Evolutionary conservation across 352 stramenopile genomes (phyloP).

Genomic region (Blastocystis sp.): DNA sequence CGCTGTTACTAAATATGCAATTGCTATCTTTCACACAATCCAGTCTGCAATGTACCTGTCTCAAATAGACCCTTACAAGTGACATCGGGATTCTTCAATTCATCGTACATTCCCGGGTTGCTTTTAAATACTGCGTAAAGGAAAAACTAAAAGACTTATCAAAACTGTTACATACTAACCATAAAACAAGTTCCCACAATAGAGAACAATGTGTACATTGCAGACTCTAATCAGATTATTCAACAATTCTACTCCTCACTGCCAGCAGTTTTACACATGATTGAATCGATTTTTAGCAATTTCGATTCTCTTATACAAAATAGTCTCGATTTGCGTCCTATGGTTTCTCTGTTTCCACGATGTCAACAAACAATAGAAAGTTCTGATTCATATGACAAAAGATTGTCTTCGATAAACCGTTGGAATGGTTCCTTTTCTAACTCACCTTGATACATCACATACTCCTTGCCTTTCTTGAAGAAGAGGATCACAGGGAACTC

Average conservation of each 20-base stretch:
- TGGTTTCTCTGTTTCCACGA: background rate
- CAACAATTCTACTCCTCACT: background rate
- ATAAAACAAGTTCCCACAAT: constrained; percentile 65
- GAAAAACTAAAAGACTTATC: constrained; percentile 15
- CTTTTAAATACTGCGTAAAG: constrained; percentile 50
- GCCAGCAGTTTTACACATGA: constrained; percentile 43
- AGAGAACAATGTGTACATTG: constrained; percentile 43
- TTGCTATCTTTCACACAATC: background rate
- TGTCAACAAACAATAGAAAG: constrained; percentile 50
- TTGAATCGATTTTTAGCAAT: background rate
- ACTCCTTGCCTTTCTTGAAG: constrained; percentile 41
- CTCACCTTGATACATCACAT: background rate
- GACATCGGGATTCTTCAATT: constrained; percentile 41
- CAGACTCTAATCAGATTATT: constrained; percentile 4
- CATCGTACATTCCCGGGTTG: constrained; percentile 58
- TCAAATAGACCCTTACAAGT: constrained; percentile 48
- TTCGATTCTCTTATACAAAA: background rate
- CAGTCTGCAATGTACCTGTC: background rate
- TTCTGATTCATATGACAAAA: background rate
- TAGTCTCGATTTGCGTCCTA: background rate
- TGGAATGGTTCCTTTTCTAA: background rate
- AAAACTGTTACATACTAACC: background rate
- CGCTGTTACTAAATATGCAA: constrained; percentile 30
- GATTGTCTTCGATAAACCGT: constrained; percentile 19
- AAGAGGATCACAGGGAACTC: constrained; percentile 32